phyloP scores from a whole-genome alignment of 2,329 filamentous ascomycete species.

The Fusarium illudens region DNA sequence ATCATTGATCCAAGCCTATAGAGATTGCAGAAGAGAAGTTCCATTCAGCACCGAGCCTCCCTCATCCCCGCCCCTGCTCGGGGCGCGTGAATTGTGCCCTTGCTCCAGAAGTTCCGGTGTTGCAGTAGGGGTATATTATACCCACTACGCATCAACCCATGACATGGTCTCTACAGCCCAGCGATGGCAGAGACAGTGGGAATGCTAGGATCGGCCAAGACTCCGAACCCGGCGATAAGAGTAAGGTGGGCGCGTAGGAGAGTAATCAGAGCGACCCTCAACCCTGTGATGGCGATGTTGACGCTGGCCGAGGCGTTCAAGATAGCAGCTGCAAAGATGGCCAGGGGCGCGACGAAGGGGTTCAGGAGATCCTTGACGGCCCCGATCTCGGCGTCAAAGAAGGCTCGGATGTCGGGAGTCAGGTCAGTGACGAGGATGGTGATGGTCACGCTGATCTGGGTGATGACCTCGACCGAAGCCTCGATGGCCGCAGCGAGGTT shows the following conservation, averaged over 20 bases:
- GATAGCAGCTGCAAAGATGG: constrained; percentile 1
- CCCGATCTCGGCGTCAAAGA: background rate
- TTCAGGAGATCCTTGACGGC: background rate
- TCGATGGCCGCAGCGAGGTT: background rate
- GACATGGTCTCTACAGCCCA: background rate
- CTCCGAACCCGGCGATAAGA: rapidly evolving
- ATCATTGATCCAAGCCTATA: background rate
- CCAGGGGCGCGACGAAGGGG: constrained; percentile 11
- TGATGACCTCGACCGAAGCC: background rate
- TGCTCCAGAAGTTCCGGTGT: background rate
- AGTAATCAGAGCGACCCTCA: background rate
- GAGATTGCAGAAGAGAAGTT: background rate
- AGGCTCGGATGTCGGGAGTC: background rate
- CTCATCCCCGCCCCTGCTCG: background rate
- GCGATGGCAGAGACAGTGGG: background rate
- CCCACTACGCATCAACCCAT: background rate
- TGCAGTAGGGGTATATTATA: background rate
- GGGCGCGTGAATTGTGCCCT: background rate
- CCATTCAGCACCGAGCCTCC: background rate
- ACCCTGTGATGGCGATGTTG: background rate
- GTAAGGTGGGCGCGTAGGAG: background rate
- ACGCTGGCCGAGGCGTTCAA: background rate
- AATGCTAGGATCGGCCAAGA: background rate
- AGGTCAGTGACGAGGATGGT: constrained; percentile 3
- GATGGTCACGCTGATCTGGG: background rate